These are phyloP conservation scores for Phaffomyces antillensis DNA, from an alignment of 805 yeast genomes.

Conservation along the genomic window DNA sequence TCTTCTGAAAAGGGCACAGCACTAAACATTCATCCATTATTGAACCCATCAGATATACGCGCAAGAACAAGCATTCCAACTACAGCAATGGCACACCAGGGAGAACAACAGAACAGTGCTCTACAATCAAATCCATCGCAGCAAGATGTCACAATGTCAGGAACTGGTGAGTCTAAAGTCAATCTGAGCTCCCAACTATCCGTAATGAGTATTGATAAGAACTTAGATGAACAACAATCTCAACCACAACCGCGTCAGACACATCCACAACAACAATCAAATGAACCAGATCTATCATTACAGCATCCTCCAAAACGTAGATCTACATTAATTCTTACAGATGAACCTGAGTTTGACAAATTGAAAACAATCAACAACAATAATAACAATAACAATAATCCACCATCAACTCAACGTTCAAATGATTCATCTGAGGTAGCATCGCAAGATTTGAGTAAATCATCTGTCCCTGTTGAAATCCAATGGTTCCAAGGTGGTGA, in stretches of 20 bases:
- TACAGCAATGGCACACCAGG: constrained; percentile 15
- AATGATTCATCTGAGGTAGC: constrained; percentile 1
- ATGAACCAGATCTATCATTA: constrained; percentile 3
- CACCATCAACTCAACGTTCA: not conserved
- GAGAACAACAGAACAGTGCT: constrained; percentile 1
- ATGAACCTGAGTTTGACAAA: constrained; percentile 53
- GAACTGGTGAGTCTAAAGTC: constrained; percentile 18
- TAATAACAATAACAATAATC: constrained; percentile 10
- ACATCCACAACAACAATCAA: too few species aligned
- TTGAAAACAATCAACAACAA: constrained; percentile 31
- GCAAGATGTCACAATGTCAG: constrained; percentile 23
- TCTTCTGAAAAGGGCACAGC: not conserved
- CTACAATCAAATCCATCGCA: constrained; percentile 10
- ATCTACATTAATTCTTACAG: constrained; percentile 65
- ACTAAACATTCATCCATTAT: constrained; percentile 15
- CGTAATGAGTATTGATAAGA: constrained; percentile 18
- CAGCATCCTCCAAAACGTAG: constrained; percentile 39
- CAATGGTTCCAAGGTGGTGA: constrained; percentile 96
- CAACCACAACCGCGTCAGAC: too few species aligned
- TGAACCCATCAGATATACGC: constrained; percentile 11
- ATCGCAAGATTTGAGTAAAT: constrained; percentile 2
- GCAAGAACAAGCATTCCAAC: constrained; percentile 15
- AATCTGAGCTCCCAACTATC: constrained; percentile 19
- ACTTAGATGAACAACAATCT: too few species aligned
- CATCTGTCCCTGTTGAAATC: constrained; percentile 49